Conservation (phyloP, 1,284 basidiomycete species). For the Tilletia caries region DNA sequence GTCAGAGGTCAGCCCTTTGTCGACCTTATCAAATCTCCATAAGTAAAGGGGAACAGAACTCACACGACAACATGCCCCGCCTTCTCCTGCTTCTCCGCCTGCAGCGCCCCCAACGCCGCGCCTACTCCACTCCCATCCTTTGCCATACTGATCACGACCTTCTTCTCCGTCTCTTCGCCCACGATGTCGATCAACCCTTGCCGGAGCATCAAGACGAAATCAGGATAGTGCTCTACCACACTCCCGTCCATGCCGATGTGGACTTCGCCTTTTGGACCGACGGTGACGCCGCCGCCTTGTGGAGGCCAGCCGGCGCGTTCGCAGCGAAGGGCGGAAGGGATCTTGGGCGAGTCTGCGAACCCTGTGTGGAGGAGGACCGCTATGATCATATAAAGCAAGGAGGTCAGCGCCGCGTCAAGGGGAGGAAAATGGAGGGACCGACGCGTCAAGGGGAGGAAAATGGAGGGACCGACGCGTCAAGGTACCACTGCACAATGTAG, state of each 20-base stretch:
- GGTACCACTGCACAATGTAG: too few relatives aligned
- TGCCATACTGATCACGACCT: conserved; percentile 80
- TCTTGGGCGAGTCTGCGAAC: conserved; percentile 49
- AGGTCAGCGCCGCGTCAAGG: not conserved
- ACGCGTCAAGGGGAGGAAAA: too few relatives aligned
- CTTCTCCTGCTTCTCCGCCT: conserved; percentile 38
- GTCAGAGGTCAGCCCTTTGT: too few relatives aligned
- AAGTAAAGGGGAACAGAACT: not conserved
- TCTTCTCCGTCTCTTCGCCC: conserved; percentile 72
- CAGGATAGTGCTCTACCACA: conserved; percentile 72
- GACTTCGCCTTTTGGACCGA: conserved; percentile 49
- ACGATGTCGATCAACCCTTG: conserved; percentile 72
- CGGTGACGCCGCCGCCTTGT: conserved; percentile 57
- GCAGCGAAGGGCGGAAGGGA: conserved; percentile 61
- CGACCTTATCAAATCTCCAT: too few relatives aligned
- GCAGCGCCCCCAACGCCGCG: conserved; percentile 36
- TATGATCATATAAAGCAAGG: not conserved
- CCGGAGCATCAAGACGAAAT: conserved; percentile 72
- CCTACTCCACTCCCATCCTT: conserved; percentile 97
- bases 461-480: too few relatives aligned
- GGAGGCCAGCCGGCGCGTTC: conserved; percentile 79
- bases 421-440: not conserved
- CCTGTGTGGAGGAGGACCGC: conserved; percentile 12
- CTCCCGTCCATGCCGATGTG: conserved; percentile 54
- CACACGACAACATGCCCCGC: conserved; percentile 37